Percentiles rank a stretch among this genome's conserved stretches.
phyloP scores from a whole-genome alignment of 495 filamentous ascomycete species.

The Neurospora sp. region DNA sequence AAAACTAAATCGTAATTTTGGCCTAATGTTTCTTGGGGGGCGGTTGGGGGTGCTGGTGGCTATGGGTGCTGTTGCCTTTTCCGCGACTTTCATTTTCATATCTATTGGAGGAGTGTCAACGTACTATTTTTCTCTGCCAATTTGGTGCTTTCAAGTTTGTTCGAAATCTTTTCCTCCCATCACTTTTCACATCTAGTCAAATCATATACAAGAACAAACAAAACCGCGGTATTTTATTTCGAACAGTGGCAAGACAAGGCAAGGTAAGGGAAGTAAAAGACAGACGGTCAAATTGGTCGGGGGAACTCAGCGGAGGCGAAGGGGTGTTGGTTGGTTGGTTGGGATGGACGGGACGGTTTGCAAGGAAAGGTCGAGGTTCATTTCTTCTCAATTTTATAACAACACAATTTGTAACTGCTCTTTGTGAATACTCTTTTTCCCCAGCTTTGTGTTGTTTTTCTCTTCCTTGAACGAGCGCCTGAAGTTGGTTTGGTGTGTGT shows the following conservation, averaged over 20 bases:
- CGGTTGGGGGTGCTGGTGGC: not conserved
- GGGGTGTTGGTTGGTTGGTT: not conserved
- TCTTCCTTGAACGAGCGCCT: not conserved
- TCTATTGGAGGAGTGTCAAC: not conserved
- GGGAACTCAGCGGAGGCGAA: not conserved
- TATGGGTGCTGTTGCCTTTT: not conserved
- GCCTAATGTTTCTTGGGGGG: not conserved
- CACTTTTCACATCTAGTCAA: not conserved
- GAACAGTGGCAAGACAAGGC: not conserved
- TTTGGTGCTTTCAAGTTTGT: not conserved
- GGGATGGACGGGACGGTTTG: not conserved
- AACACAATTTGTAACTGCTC: not conserved
- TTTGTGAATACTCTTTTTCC: not conserved
- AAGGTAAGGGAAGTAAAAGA: not conserved
- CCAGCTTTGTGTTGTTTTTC: not conserved
- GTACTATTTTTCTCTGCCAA: not conserved
- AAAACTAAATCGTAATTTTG: constrained; percentile 1
- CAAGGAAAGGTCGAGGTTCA: not conserved
- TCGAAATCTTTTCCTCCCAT: not conserved
- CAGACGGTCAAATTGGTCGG: not conserved
- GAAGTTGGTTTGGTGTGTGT: not conserved
- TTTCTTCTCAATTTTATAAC: not conserved
- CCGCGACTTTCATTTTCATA: not conserved
- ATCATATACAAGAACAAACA: not conserved
- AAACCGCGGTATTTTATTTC: not conserved